Conservation (phyloP, 371 early-diverging fungal species). For the Apophysomyces elegans region DNA sequence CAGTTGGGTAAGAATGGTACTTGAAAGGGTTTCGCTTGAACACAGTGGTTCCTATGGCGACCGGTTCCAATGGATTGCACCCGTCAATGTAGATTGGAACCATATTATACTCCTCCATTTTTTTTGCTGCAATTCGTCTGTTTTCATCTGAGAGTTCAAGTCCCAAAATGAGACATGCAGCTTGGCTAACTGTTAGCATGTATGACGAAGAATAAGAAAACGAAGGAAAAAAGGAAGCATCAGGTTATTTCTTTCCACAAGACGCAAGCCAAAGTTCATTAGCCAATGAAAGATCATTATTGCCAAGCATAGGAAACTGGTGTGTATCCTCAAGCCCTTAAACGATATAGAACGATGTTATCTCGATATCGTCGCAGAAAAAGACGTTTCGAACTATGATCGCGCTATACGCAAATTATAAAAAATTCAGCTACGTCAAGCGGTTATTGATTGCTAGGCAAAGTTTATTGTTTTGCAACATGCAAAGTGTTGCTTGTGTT, state of each 20-base stretch:
- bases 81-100: constrained; percentile 4
- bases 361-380: background rate
- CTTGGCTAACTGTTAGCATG: constrained; percentile 1
- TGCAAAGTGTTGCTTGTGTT: too few species aligned
- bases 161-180: constrained; percentile 5
- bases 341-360: background rate
- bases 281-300: constrained; percentile 3
- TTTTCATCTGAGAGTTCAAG: constrained; percentile 4
- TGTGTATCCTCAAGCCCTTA: background rate
- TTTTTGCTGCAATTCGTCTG: constrained; percentile 4
- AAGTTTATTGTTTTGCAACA: too few species aligned
- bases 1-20: constrained; percentile 3
- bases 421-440: too few species aligned
- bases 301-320: background rate
- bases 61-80: constrained; percentile 5
- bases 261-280: background rate
- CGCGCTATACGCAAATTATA: too few species aligned
- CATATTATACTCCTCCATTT: constrained; percentile 1
- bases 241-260: background rate
- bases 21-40: constrained; percentile 2
- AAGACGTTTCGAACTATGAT: too few species aligned
- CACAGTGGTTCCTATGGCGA: constrained; percentile 5
- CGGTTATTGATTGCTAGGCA: too few species aligned
- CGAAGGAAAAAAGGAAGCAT: background rate
- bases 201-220: constrained; percentile 2